phyloP scores from a whole-genome alignment of 1,139 yeast species.

The Suhomyces kunorum region DNA sequence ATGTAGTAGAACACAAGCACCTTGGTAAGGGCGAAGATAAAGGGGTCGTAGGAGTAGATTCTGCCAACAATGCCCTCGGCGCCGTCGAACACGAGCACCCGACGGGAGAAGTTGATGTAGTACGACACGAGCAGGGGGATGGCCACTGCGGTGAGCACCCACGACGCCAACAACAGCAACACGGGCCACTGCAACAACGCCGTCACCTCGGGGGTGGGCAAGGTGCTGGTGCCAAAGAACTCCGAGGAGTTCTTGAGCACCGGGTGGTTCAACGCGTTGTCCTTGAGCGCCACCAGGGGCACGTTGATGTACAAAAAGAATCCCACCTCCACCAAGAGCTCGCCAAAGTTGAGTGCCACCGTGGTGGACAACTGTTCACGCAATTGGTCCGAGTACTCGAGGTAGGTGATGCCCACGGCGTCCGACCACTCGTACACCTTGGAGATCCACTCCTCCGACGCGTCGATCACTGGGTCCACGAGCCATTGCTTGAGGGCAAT shows the following conservation, averaged over 20 bases:
- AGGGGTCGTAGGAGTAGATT: conserved; percentile 56
- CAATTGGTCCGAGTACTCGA: conserved; percentile 45
- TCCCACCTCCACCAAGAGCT: conserved; percentile 40
- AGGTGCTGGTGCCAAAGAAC: conserved; percentile 25
- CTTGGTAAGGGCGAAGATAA: conserved; percentile 55
- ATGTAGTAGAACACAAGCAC: conserved; percentile 48
- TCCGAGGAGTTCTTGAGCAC: conserved; percentile 37
- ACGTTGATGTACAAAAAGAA: conserved; percentile 39
- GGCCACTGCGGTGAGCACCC: conserved; percentile 43
- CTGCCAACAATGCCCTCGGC: conserved; percentile 34
- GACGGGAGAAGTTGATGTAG: conserved; percentile 55
- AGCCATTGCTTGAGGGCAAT: conserved; percentile 41
- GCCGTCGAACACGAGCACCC: conserved; percentile 30
- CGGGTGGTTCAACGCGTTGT: conserved; percentile 42
- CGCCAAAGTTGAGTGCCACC: conserved; percentile 47
- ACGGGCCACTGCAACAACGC: conserved; percentile 33
- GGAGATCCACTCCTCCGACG: conserved; percentile 30
- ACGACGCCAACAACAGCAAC: conserved; percentile 36
- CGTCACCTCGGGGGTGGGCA: conserved; percentile 40
- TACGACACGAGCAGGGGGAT: conserved; percentile 51
- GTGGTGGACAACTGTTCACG: conserved; percentile 53
- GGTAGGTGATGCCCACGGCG: conserved; percentile 40
- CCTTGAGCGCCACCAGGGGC: conserved; percentile 41
- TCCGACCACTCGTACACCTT: conserved; percentile 41
- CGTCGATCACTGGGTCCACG: conserved; percentile 41